A percentile compares a stretch with the other conserved stretches of the same genome.
Evolutionary conservation across 148 eudicot genomes (phyloP).

Genomic region (Amaranthus cruentus): DNA sequence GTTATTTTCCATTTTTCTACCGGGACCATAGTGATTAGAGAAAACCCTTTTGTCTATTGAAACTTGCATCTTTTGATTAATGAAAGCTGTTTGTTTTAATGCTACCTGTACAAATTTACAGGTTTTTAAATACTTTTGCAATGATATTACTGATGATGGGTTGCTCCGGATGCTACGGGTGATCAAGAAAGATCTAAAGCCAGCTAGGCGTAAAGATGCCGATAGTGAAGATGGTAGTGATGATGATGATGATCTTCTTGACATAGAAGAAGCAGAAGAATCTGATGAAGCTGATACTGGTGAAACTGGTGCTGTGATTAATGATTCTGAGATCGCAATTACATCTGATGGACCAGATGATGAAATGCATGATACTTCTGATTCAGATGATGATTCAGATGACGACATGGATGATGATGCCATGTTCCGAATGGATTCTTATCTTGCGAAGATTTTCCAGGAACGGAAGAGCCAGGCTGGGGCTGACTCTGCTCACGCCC

Average conservation of each 20-base stretch:
- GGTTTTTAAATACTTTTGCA: constrained; percentile 81
- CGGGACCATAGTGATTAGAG: not conserved
- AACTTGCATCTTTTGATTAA: not conserved
- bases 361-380: constrained; percentile 20
- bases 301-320: constrained; percentile 44
- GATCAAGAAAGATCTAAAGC: constrained; percentile 91
- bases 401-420: constrained; percentile 97
- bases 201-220: constrained; percentile 64
- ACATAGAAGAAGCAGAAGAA: constrained; percentile 73
- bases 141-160: constrained; percentile 70
- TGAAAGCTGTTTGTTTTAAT: not conserved
- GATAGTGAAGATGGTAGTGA: constrained; percentile 53
- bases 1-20: not conserved
- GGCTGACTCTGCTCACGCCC: constrained; percentile 78
- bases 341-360: constrained; percentile 24
- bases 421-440: constrained; percentile 91
- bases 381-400: constrained; percentile 58
- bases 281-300: constrained; percentile 56
- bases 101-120: constrained; percentile 22
- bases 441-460: constrained; percentile 62
- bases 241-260: constrained; percentile 66
- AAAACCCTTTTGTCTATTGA: not conserved
- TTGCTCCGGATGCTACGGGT: constrained; percentile 79
- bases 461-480: constrained; percentile 80
- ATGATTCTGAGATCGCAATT: constrained; percentile 45